Percentiles rank a stretch among this genome's conserved stretches.
These are phyloP conservation scores for Tulasnella sp. DNA, from an alignment of 768 basidiomycete species.

Conservation along the genomic window DNA sequence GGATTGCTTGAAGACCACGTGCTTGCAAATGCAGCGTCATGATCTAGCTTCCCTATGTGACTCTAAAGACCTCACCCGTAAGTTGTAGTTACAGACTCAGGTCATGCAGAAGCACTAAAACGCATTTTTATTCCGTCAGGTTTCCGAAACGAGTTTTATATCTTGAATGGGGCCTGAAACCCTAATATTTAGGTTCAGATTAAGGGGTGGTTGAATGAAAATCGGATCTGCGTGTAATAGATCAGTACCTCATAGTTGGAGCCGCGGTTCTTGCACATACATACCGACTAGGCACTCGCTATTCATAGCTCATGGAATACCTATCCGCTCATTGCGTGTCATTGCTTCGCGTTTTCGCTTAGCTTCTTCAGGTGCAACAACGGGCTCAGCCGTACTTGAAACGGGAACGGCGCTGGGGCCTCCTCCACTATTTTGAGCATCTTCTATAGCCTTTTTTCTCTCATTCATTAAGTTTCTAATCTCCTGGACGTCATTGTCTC, in stretches of 20 bases:
- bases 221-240: too few species aligned
- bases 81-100: slow-evolving; percentile 10
- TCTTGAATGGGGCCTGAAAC: too few species aligned
- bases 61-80: slow-evolving; percentile 52
- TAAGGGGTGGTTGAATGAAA: too few species aligned
- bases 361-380: slow-evolving; percentile 27
- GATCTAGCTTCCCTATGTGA: slow-evolving; percentile 71
- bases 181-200: too few species aligned
- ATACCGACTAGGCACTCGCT: too few species aligned
- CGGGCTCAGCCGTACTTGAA: slow-evolving; percentile 11
- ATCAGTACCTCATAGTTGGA: too few species aligned
- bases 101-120: neutral
- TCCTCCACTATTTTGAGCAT: slow-evolving; percentile 12
- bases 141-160: too few species aligned
- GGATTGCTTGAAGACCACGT: slow-evolving; percentile 77
- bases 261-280: too few species aligned
- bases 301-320: too few species aligned
- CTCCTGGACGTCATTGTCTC: slow-evolving; percentile 66
- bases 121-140: neutral
- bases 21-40: slow-evolving; percentile 61
- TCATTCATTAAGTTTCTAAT: slow-evolving; percentile 44
- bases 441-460: slow-evolving; percentile 21
- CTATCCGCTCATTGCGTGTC: slow-evolving; percentile 28
- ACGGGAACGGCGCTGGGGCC: neutral
- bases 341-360: slow-evolving; percentile 27